Base-by-base conservation (phyloP, 768 basidiomycete species). In the Suillus cothurnatus region DNA sequence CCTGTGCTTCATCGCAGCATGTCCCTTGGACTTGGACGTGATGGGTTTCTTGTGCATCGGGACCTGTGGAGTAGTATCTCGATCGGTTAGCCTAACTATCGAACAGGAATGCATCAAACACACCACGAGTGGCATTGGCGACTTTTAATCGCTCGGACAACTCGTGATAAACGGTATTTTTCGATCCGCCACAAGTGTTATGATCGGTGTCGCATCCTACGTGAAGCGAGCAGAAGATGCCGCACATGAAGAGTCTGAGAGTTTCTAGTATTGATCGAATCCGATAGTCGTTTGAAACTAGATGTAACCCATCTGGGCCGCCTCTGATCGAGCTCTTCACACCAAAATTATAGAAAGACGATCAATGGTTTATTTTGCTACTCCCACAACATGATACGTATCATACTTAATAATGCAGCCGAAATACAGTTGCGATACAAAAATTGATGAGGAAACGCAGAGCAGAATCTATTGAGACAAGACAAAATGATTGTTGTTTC, bases 61-160 rank as follows among this genome's bases (percentile, higher is more conserved):
- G 91, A 34, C 91, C 91, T 93, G 66, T 28, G 61, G 56, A 39
- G 28, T 55, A 39, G 31, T 56, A 53, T 50, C 26, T 62, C 47
- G 57, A 57, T 55, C 38, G 8, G 34, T 55, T 31, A 45, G 31
- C 47, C 14, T 49, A 26, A 28, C 32, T 4, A 15, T 32, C 60
- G 14, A 43, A 58, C 34, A 7, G 38, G 45, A 49, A 64, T 14
- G 19, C 23, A 59, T 41, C 64, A 31, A 43, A 71, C 79, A 67
- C 64, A 90, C 91, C 91, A 72, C 91, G 85, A 61, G 79, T 73
- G 62, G 83, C 81, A 67, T 89, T 91, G n/a, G 79, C 82, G 39
- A 62, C 72, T 68, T 78, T 80, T 60, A 92, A 73, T 41, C 71
- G 77, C 52, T 68, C 59, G 67, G 74, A 71, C 55, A 77, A 45